Conservation (phyloP, 805 yeast genomes). For the Isabelozyma gotoi region DNA sequence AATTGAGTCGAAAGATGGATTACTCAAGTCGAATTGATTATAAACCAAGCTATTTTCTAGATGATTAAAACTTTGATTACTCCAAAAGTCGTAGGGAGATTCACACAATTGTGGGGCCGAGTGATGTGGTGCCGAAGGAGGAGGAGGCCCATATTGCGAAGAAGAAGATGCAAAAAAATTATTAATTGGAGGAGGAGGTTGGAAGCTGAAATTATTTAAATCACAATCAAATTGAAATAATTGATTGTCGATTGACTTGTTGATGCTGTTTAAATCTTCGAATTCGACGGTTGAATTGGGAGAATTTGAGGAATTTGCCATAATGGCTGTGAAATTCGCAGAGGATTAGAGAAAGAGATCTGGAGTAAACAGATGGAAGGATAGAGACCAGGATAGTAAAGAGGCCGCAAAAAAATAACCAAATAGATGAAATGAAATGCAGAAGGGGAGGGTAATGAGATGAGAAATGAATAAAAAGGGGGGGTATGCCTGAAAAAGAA, state of each 20-base stretch:
- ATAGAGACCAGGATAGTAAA: not conserved
- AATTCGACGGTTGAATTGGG: slow-evolving; percentile 17
- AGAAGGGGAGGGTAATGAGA: too few species aligned
- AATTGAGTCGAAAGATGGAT: slow-evolving; percentile 26
- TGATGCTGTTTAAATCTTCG: slow-evolving; percentile 21
- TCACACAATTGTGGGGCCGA: not conserved
- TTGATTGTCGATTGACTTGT: slow-evolving; percentile 13
- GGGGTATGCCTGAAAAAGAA: not conserved
- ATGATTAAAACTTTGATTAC: slow-evolving; percentile 1
- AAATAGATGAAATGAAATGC: not conserved
- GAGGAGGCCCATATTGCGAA: not conserved
- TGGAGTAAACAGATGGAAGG: not conserved
- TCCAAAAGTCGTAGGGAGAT: not conserved
- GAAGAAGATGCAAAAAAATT: not conserved
- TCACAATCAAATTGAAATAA: slow-evolving; percentile 10
- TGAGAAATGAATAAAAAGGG: not conserved
- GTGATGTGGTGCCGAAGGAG: not conserved
- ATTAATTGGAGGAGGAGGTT: slow-evolving; percentile 1
- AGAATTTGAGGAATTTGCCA: slow-evolving; percentile 5
- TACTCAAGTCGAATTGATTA: slow-evolving; percentile 24
- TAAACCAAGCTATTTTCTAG: slow-evolving; percentile 18
- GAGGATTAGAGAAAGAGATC: not conserved
- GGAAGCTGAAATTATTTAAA: not conserved
- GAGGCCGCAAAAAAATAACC: not conserved
- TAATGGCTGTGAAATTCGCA: not conserved